Evolutionary conservation across 1,284 basidiomycete species (phyloP), one percentile per base, ranked within the genome.

Genomic region (Lignosus rhinocerotis): DNA sequence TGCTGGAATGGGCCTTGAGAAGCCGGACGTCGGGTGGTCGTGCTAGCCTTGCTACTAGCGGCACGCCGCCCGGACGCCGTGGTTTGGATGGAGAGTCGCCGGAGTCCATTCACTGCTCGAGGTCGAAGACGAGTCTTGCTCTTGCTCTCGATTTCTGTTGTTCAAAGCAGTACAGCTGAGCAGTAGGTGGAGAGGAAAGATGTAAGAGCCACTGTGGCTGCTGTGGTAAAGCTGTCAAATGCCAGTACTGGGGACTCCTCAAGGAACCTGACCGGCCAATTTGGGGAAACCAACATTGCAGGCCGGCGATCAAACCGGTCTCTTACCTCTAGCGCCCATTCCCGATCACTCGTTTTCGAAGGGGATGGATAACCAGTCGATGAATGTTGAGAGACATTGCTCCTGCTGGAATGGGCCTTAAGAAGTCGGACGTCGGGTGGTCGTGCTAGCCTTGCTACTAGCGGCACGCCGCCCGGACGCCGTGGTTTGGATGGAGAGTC

Each of bases 251-350:
- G 12, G 36, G 8, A 14, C 36, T 8, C 14, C 14, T 39, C 25
- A 25, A n/a, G 36, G 14, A 39, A 36, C 34, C 14, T 3, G 45
- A 53, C 42, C 51, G 43, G 42, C 31, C 50, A 32, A n/a, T 21
- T 17, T 31, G 32, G 45, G 38, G 47, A 51, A 58, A 50, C 45
- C 39, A 58, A 61, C 60, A 57, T 47, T 33, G 33, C 19, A 21
- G n/a, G 14, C 3, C 62, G 62, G 62, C 57, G 47, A 63, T 63
- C 62, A 63, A 56, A 63, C 62, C 59, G 62, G 62, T 39, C 41
- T 55, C 49, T 30, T 31, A 42, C 12, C 11, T 45, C 16, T n/a
- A 34, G 25, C 39, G 45, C 43, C n/a, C 16, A n/a, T 31, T 17
- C 32, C 12, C 31, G 36, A 39, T 39, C 36, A 38, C 36, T 10